phyloP scores from a whole-genome alignment of 176 grass and related monocot species.

The Triticum timopheevii region DNA sequence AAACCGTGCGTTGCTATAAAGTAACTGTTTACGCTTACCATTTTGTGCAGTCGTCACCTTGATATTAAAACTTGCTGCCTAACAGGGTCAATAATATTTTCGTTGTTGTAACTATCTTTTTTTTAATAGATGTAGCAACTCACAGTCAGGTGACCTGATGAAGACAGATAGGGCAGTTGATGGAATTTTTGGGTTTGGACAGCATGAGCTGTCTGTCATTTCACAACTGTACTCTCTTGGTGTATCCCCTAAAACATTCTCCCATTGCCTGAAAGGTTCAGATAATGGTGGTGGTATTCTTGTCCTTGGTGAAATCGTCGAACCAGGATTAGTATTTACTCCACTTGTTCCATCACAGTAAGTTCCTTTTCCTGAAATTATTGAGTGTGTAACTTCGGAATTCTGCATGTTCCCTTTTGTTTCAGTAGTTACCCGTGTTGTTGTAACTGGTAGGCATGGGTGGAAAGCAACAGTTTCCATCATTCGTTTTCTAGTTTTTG shows the following conservation, averaged over 20 bases:
- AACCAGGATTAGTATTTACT: conserved; percentile 91
- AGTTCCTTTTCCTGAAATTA: conserved; percentile 32
- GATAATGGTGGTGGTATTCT: conserved; percentile 91
- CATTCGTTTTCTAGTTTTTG: not conserved
- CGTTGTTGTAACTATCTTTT: conserved; percentile 1
- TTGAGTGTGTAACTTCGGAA: not conserved
- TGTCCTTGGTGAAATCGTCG: conserved; percentile 88
- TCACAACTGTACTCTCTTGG: conserved; percentile 76
- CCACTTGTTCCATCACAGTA: conserved; percentile 93
- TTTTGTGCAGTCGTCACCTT: conserved; percentile 7
- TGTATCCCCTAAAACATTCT: conserved; percentile 79
- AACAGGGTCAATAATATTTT: not conserved
- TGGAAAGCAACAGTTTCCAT: not conserved
- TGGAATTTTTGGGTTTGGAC: conserved; percentile 97
- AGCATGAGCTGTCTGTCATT: conserved; percentile 77
- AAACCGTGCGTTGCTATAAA: not conserved
- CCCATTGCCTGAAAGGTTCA: conserved; percentile 95
- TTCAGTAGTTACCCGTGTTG: conserved; percentile 13
- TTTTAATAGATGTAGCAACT: conserved; percentile 83
- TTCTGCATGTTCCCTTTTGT: conserved; percentile 8
- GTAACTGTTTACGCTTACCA: not conserved
- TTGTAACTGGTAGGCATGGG: not conserved
- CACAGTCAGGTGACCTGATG: conserved; percentile 80
- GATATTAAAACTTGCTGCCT: not conserved
- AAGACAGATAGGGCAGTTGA: conserved; percentile 92